Base-by-base conservation (phyloP, 768 basidiomycete species). In the Termitomyces titanicus region DNA sequence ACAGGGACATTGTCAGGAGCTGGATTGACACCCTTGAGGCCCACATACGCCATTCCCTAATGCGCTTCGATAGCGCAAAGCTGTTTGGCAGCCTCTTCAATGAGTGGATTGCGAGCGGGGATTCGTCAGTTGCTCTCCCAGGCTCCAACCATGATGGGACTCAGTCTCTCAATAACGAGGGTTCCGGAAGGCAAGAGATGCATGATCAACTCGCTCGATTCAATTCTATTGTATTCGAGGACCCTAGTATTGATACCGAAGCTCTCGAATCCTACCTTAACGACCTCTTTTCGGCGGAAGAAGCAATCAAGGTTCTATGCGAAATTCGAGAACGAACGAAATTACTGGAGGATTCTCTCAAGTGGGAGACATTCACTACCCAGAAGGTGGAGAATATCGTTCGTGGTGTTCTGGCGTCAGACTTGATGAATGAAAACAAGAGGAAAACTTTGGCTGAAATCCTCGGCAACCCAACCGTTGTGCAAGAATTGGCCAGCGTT, bases 41-140 rank as follows among this genome's bases (percentile, higher is more conserved):
- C 0, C 74, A 77, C 55, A 72, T 78, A 37, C 62, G 56, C 3
- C 74, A 75, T 46, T 69, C 66, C n/a, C 53, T 61, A 31, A 68
- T 66, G 60, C 67, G 71, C 8, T 75, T 77, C 43, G 74, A 76
- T 25, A 70, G 69, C 25, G 76, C 75, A 5, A 72, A 66, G 45
- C 66, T 77, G 7, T 79, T 76, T 24, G 75, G 75, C 1, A 72
- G 60, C 25, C 67, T 79, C 12, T 71, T 76, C 56, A 73, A 74
- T 42, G 77, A 79, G 54, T 77, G 77, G 76, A 55, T 76, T 20
- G 64, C 70, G 2, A 76, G 75, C 38, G 75, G 74, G 2, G 75
- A 78, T 61, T 74, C 74, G 0, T 67, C 66, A 18, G 67, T 70
- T 5, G 55, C 68, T 39, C 61, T 60, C 29, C 49, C 46, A 18